Base-by-base conservation (phyloP, 805 yeast genomes). In the Candida hispaniensis region DNA sequence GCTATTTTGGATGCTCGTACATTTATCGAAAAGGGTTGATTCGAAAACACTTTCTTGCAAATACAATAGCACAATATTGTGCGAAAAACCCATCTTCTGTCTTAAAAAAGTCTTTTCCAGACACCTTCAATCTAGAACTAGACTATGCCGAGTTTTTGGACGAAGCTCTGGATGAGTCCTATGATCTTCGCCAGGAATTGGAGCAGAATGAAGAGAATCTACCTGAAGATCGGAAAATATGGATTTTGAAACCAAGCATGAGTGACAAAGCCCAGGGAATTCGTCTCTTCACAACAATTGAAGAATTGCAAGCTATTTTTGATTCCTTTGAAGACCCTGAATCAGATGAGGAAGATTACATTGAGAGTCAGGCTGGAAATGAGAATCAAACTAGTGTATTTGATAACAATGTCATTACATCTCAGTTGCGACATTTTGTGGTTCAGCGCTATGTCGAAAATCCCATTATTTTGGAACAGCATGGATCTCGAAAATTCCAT, bases 201-300 rank as follows among this genome's bases (percentile, higher is more conserved):
- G 77, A 75, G 41, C 53, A 56, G 7, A 71, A 70, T 9, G 66
- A 62, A 11, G 47, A 52, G 13, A 70, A 77, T 29, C 23, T 18
- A 17, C 14, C 21, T 2, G 7, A n/a, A 2, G 23, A 32, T 5
- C 21, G 36, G 6, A 32, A 32, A 7, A 17, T 32, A 22, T 88
- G 93, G 86, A 91, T 91, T 22, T 64, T 91, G 52, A 91, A 91
- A 52, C 98, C 98, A 10, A 75, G 94, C 44, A 85, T 91, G 95
- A 79, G 93, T 49, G 98, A 91, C 52, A 77, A 88, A 52, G 98
- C 94, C 7, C 95, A 91, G 53, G 98, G 98, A 0, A 88, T 91
- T 32, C 61, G 94, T 23, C 57, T 91, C 0, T 91, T 91, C 60
- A 66, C 66, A 38, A 75, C 85, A 0, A 64, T 82, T 20, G 81